Percentiles rank a stretch among this genome's conserved stretches.
These are phyloP conservation scores for Gossypium australe DNA, from an alignment of 345 rosid species.

Conservation along the genomic window DNA sequence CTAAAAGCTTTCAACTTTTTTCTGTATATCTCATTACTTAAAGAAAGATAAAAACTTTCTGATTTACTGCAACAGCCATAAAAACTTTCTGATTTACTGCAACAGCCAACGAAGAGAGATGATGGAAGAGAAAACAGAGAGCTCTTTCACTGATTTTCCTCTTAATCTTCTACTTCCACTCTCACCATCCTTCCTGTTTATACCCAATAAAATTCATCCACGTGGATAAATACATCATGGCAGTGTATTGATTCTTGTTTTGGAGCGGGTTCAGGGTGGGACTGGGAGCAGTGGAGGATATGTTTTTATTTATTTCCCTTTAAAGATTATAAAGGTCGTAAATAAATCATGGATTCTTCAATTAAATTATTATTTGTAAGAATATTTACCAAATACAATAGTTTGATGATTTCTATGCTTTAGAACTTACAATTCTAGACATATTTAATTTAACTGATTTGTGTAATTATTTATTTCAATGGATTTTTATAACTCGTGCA, in stretches of 20 bases:
- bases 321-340: background rate
- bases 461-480: too few relatives aligned
- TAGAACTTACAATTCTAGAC: too few relatives aligned
- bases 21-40: too few relatives aligned
- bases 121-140: slow-evolving; percentile 18
- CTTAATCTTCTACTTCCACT: slow-evolving; percentile 11
- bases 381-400: background rate
- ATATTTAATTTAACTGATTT: too few relatives aligned
- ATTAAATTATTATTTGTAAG: background rate
- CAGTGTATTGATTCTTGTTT: background rate
- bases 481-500: too few relatives aligned
- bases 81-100: too few relatives aligned
- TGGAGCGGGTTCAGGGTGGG: background rate
- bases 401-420: background rate
- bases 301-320: background rate
- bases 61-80: too few relatives aligned
- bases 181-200: background rate
- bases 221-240: background rate
- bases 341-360: background rate
- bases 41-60: too few relatives aligned
- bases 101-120: too few relatives aligned
- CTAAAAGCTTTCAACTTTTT: too few relatives aligned
- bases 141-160: background rate
- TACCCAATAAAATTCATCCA: background rate
- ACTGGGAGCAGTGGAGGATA: slow-evolving; percentile 3